Conservation (phyloP, 495 filamentous ascomycete species). For the Daldinia caldariorum region DNA sequence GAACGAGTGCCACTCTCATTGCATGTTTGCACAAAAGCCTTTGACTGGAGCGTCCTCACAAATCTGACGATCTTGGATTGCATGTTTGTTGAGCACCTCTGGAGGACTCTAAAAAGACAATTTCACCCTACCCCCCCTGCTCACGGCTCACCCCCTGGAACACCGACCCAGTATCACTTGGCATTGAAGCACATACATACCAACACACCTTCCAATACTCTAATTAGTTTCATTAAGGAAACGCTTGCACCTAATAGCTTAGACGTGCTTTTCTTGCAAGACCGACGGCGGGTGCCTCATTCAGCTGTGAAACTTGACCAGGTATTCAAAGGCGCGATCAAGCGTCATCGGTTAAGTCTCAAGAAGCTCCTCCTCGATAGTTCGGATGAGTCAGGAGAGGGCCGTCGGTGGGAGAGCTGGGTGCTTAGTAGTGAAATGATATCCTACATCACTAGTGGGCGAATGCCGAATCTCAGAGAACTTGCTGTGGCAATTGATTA, state of each 20-base stretch:
- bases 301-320: slow-evolving; percentile 70
- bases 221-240: slow-evolving; percentile 87
- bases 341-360: slow-evolving; percentile 76
- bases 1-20: slow-evolving; percentile 83
- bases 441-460: slow-evolving; percentile 81
- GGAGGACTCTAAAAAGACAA: slow-evolving; percentile 77
- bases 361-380: slow-evolving; percentile 83
- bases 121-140: slow-evolving; percentile 67
- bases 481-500: slow-evolving; percentile 80
- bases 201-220: slow-evolving; percentile 76
- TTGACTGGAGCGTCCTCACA: slow-evolving; percentile 84
- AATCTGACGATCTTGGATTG: slow-evolving; percentile 85
- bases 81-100: slow-evolving; percentile 78
- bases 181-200: slow-evolving; percentile 84
- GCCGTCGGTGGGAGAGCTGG: slow-evolving; percentile 74
- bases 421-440: slow-evolving; percentile 78
- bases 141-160: slow-evolving; percentile 43
- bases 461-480: slow-evolving; percentile 80
- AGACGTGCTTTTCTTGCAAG: slow-evolving; percentile 86
- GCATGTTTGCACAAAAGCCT: slow-evolving; percentile 70
- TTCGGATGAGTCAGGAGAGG: slow-evolving; percentile 61
- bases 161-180: slow-evolving; percentile 69
- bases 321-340: slow-evolving; percentile 79
- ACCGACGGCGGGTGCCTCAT: slow-evolving; percentile 66
- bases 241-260: slow-evolving; percentile 85